Evolutionary conservation across 768 basidiomycete genomes (phyloP).

Genomic region (Kwoniella bestiolae): DNA sequence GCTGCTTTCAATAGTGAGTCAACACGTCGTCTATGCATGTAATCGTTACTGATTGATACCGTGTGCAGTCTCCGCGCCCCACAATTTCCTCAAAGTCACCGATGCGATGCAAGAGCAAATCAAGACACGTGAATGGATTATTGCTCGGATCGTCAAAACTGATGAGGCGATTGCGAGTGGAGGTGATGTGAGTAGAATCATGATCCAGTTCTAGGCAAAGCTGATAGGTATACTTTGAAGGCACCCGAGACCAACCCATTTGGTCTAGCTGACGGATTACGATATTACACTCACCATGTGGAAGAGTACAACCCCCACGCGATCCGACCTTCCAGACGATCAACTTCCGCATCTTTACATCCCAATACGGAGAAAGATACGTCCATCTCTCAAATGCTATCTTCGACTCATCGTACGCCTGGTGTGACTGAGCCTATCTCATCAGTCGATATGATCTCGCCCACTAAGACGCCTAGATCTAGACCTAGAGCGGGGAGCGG

Average conservation of each 20-base stretch:
- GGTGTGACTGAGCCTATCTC: conserved; percentile 1
- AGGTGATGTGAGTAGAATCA: conserved; percentile 38
- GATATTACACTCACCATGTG: conserved; percentile 51
- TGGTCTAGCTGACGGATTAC: conserved; percentile 53
- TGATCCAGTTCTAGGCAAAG: neutral
- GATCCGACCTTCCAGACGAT: conserved; percentile 28
- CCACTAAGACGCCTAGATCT: conserved; percentile 6
- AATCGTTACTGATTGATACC: conserved; percentile 11
- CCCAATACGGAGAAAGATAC: conserved; percentile 9
- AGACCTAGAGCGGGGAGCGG: conserved; percentile 14
- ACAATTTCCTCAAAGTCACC: conserved; percentile 91
- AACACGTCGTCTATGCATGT: too few species aligned
- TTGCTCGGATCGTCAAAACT: conserved; percentile 51
- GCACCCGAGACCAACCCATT: conserved; percentile 44
- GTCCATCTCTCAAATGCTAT: conserved; percentile 14
- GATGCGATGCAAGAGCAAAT: conserved; percentile 85
- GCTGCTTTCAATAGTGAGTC: conserved; percentile 92
- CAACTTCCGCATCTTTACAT: conserved; percentile 17
- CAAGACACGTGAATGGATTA: conserved; percentile 75
- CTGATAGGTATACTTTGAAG: neutral
- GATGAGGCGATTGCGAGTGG: conserved; percentile 50
- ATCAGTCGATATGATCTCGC: conserved; percentile 1
- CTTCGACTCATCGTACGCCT: conserved; percentile 11
- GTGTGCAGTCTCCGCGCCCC: conserved; percentile 83
- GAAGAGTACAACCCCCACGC: conserved; percentile 46